These are phyloP conservation scores for Nemophila menziesii DNA, from an alignment of 257 asterid genomes.

Conservation along the genomic window DNA sequence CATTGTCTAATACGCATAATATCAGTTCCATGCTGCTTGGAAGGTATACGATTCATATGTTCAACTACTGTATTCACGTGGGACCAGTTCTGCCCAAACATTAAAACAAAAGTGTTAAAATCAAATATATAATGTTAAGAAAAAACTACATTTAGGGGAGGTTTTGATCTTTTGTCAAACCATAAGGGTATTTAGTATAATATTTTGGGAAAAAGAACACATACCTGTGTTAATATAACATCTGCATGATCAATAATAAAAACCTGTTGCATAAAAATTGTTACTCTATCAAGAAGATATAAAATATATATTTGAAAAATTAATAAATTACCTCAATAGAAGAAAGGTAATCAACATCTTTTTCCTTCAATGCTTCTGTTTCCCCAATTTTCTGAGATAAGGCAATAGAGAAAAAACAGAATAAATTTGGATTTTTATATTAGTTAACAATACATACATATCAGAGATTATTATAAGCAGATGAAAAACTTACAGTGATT, in stretches of 20 bases:
- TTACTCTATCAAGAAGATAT: constrained; percentile 10
- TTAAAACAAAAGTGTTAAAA: constrained; percentile 11
- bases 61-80: constrained; percentile 70
- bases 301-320: constrained; percentile 1
- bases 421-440: too few species aligned
- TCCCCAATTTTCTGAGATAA: constrained; percentile 76
- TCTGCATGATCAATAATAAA: constrained; percentile 89
- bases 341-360: constrained; percentile 93
- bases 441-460: constrained; percentile 1
- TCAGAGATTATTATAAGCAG: neutral
- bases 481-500: constrained; percentile 51
- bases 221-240: constrained; percentile 85
- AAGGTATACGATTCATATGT: constrained; percentile 64
- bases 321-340: constrained; percentile 64
- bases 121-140: constrained; percentile 3
- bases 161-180: too few species aligned
- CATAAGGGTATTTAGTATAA: neutral
- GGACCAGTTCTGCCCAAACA: constrained; percentile 68
- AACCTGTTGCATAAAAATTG: constrained; percentile 37
- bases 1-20: constrained; percentile 92
- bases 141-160: too few species aligned
- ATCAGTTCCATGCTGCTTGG: constrained; percentile 83
- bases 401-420: constrained; percentile 8
- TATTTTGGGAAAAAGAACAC: neutral
- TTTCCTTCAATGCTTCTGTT: constrained; percentile 61